Base-by-base conservation (phyloP, 2,329 filamentous ascomycete genomes). In the Juglanconis juglandina region DNA sequence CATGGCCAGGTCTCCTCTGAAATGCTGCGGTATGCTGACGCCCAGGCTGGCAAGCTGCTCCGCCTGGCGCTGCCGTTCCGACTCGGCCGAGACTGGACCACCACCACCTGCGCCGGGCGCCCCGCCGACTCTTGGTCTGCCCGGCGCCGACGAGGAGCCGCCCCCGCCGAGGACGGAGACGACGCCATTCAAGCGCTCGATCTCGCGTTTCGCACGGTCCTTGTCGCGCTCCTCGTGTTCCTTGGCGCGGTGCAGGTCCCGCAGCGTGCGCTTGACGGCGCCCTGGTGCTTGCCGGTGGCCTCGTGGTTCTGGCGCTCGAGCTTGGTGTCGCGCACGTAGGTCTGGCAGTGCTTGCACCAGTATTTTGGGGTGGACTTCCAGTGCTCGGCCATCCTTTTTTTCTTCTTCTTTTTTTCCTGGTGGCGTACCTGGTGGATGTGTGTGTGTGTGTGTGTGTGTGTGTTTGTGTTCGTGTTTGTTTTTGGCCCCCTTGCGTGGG, bases 271-370 rank as follows among this genome's bases (percentile, higher is more conserved):
- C 76, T 96, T 96, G 63, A 98, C 85, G 65, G 85, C 88, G 70
- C 86, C 85, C 77, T 96, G 92, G 74, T 97, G 93, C 72, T 88
- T 92, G 13, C 79, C 88, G 0, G 91, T 96, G 33, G 90, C 85
- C 75, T 97, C 93, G 76, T 97, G 93, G 75, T 97, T 94, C 66
- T 87, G 83, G 68, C 88, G 89, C 74, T 96, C 93, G 74, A 97
- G 86, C 67, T 91, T 88, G 30, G 93, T 97, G 79, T 99, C 95
- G 76, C 91, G 90, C 53, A 99, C 90, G 75, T 87, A 98, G 71
- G 84, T 85, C 71, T 87, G 86, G 84, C 95, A 99, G 80, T 96
- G 91, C 75, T 98, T 98, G 85, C 95, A 99, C 92, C 93, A 98
- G 78, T 96, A 96, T 72, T 89, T 94, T 5, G 93, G 93, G 73